phyloP scores from a whole-genome alignment of 306 rosid species.

The Cucumis cinereus region DNA sequence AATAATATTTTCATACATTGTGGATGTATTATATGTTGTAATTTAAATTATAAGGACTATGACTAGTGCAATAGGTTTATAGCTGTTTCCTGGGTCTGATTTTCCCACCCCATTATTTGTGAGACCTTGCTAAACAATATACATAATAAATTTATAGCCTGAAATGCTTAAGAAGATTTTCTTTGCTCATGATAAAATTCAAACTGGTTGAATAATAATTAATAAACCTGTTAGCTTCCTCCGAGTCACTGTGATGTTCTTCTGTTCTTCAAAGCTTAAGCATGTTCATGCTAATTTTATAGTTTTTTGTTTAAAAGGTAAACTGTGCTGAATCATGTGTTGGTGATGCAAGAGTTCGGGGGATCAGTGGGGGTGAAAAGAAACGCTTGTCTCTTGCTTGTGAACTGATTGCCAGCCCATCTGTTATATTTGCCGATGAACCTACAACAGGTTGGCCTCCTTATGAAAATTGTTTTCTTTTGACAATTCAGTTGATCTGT shows the following conservation, averaged over 20 bases:
- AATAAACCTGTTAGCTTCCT: too few relatives aligned
- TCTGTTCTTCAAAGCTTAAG: background rate
- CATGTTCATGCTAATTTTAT: slow-evolving; percentile 1
- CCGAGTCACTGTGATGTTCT: background rate
- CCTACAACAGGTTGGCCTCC: slow-evolving; percentile 65
- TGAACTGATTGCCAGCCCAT: slow-evolving; percentile 89
- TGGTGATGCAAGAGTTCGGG: slow-evolving; percentile 83
- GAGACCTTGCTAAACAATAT: background rate
- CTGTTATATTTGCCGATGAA: slow-evolving; percentile 88
- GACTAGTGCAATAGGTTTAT: background rate
- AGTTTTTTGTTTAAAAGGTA: slow-evolving; percentile 42
- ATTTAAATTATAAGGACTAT: background rate
- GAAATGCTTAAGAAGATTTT: background rate
- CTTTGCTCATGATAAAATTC: background rate
- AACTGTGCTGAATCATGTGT: slow-evolving; percentile 78
- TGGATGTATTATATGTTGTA: background rate
- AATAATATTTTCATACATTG: background rate
- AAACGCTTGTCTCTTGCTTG: slow-evolving; percentile 83
- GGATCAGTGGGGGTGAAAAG: slow-evolving; percentile 93
- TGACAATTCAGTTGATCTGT: background rate
- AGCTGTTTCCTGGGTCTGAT: background rate
- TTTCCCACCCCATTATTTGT: background rate
- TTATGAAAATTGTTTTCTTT: background rate
- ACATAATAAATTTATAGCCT: background rate
- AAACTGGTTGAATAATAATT: background rate